A percentile compares a stretch with the other conserved stretches of the same genome.
phyloP scores from a whole-genome alignment of 2,329 filamentous ascomycete genomes.

The Venturia effusa region DNA sequence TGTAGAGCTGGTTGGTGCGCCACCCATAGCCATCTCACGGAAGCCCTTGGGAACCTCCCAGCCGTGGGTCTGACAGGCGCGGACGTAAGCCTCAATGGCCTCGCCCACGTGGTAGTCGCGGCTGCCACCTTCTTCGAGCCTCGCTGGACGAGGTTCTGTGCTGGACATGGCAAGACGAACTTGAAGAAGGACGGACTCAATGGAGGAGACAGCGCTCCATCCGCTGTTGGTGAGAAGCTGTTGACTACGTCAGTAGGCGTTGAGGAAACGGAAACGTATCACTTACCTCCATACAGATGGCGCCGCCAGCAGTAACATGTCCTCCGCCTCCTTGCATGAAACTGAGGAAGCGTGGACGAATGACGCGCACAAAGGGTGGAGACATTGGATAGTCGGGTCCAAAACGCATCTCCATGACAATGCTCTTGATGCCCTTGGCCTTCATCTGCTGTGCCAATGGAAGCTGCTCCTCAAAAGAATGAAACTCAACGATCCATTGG shows the following conservation, averaged over 20 bases:
- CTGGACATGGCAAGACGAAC: conserved; percentile 66
- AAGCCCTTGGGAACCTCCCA: conserved; percentile 63
- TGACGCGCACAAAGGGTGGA: conserved; percentile 75
- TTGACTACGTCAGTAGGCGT: conserved; percentile 9
- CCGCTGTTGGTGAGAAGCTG: conserved; percentile 71
- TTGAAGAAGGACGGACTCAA: conserved; percentile 73
- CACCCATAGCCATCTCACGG: conserved; percentile 18
- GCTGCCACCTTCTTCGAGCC: conserved; percentile 37
- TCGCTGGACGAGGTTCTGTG: conserved; percentile 58
- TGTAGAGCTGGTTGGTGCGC: neutral
- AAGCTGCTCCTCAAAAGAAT: conserved; percentile 61
- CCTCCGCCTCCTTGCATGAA: conserved; percentile 68
- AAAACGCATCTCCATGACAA: conserved; percentile 77
- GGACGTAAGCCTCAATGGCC: conserved; percentile 61
- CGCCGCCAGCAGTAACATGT: conserved; percentile 74
- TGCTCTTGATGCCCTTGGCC: conserved; percentile 45
- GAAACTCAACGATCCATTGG: conserved; percentile 85
- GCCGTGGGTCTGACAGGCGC: conserved; percentile 58
- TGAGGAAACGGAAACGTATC: neutral
- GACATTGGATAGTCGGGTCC: conserved; percentile 62
- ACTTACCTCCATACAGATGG: conserved; percentile 59
- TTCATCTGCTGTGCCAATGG: conserved; percentile 70
- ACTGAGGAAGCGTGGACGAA: conserved; percentile 67
- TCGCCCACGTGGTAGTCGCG: conserved; percentile 56
- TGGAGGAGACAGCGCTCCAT: conserved; percentile 62